Conservation (phyloP, 495 filamentous ascomycete species). For the Parathielavia hyrcaniae region DNA sequence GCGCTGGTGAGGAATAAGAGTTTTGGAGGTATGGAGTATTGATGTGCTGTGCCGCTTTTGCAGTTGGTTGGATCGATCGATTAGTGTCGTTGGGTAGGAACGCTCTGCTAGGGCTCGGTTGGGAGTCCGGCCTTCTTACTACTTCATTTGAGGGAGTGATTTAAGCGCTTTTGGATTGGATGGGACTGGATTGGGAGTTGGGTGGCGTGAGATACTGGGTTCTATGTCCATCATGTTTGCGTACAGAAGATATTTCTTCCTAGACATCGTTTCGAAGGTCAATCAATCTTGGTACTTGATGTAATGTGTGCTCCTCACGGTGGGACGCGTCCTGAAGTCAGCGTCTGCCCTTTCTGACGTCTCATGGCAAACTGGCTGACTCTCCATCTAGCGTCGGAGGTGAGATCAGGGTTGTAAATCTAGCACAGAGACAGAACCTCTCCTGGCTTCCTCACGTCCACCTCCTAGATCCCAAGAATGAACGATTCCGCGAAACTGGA, state of each 20-base stretch:
- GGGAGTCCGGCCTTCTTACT: not conserved
- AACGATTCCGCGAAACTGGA: not conserved
- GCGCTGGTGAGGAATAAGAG: constrained; percentile 42
- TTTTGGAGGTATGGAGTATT: constrained; percentile 44
- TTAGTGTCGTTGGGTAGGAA: too few species aligned
- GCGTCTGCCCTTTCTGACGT: constrained; percentile 33
- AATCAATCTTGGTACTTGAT: too few species aligned
- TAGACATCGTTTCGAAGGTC: not conserved
- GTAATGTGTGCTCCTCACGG: too few species aligned
- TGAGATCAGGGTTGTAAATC: too few species aligned
- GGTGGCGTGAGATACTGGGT: not conserved
- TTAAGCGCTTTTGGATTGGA: not conserved
- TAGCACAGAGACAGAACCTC: too few species aligned
- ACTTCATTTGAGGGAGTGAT: not conserved
- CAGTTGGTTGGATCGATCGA: not conserved
- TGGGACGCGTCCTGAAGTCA: too few species aligned
- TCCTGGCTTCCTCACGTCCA: too few species aligned
- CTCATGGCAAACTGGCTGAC: not conserved
- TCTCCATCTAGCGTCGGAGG: too few species aligned
- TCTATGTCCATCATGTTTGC: not conserved
- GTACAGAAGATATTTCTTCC: not conserved
- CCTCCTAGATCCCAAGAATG: too few species aligned
- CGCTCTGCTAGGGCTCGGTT: too few species aligned
- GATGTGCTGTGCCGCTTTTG: not conserved
- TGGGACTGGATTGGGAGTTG: not conserved